Evolutionary conservation across 257 asterid species (phyloP).

Genomic region (Solanum piurae): DNA sequence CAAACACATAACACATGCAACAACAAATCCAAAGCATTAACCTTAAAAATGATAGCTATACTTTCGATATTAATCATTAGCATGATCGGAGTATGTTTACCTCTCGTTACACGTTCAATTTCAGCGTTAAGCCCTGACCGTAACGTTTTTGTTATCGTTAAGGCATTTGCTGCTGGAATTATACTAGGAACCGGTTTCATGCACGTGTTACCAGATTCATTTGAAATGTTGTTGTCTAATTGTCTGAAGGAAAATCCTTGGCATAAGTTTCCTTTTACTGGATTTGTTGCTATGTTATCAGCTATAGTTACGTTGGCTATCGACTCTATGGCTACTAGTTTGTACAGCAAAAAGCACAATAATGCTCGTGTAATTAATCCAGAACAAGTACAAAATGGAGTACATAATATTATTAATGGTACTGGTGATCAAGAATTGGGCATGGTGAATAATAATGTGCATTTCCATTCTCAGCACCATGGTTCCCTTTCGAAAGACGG

Average conservation of each 20-base stretch:
- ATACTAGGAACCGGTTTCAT: constrained; percentile 54
- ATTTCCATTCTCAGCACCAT: constrained; percentile 28
- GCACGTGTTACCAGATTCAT: constrained; percentile 61
- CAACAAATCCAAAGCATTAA: constrained; percentile 36
- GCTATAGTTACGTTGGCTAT: constrained; percentile 40
- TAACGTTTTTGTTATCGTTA: constrained; percentile 34
- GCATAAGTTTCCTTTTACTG: constrained; percentile 54
- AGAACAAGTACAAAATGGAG: background rate
- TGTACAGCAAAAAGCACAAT: constrained; percentile 25
- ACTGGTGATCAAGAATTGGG: constrained; percentile 22
- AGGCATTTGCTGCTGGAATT: constrained; percentile 48
- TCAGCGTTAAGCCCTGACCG: constrained; percentile 37
- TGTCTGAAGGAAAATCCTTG: constrained; percentile 43
- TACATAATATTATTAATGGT: background rate
- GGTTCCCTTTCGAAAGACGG: constrained; percentile 15
- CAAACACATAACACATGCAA: constrained; percentile 16
- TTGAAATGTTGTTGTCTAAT: constrained; percentile 36
- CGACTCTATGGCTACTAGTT: constrained; percentile 51
- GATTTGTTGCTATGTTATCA: constrained; percentile 51
- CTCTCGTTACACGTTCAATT: constrained; percentile 32
- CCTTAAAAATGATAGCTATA: constrained; percentile 52
- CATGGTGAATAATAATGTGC: constrained; percentile 6
- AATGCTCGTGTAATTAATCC: background rate
- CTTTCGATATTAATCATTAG: constrained; percentile 33
- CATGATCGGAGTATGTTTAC: constrained; percentile 50